Base-by-base conservation (phyloP, 305 asterid species). In the Stenogyne calaminthoides region DNA sequence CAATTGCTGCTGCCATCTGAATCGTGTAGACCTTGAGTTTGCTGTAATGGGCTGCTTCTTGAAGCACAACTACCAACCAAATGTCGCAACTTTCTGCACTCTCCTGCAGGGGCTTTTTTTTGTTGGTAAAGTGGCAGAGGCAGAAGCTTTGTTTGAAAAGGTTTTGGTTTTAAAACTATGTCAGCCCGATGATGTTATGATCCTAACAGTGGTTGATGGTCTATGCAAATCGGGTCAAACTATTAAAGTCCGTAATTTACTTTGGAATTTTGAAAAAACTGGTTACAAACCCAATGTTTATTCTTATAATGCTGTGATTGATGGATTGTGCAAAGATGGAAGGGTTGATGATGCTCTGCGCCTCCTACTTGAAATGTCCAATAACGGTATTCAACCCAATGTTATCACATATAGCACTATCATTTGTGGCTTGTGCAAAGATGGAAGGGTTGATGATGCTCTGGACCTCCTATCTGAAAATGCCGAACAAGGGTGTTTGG, bases 1-100 rank as follows among this genome's bases (percentile, higher is more conserved):
- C n/a, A 65, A 78, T 54, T 78, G 72, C 57, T 73, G n/a, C 46
- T 73, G 79, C 64, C 76, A 58, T 27, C 42, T 69, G 2, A 49
- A 49, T 32, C 64, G 63, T 5, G 55, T 61, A 12, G 76, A 72
- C 25, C 18, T 61, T 49, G 76, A 42, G 54, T 62, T 61, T 74
- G 27, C 73, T 27, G 5, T 67, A 9, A 7, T 74, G 44, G 78
- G 78, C 37, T 27, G 14, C 32, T 42, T 66, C 22, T 57, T 66
- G 32, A 74, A 74, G 68, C 18, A 16, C 7, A 68, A 52, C 0
- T 67, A 66, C 62, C 6, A 44, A 19, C 44, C 61, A 0, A 18
- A 44, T 32, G 44, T 8, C 11, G 32, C 42, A 0, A 74, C 75
- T 22, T 76, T 62, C 9, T 40, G 2, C 22, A 76, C 76, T 15